Percentiles rank a stretch among this genome's conserved stretches.
Evolutionary conservation across 768 basidiomycete genomes (phyloP).

Genomic region (Leccinum aurantiacum): DNA sequence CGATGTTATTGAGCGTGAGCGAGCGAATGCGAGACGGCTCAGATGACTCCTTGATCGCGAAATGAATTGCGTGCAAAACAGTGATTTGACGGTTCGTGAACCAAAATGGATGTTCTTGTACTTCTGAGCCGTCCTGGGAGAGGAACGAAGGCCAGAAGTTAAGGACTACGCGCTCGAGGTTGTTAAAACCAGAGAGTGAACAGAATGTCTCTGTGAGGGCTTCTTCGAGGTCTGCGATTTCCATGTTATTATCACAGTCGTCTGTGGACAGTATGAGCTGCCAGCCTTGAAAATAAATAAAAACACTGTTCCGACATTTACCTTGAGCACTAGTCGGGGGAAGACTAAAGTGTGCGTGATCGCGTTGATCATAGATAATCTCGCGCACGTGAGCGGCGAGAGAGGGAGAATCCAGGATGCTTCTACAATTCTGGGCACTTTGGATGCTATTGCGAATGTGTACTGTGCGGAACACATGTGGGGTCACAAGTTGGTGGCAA

Average conservation of each 20-base stretch:
- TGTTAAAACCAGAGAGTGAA: not conserved
- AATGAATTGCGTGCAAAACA: conserved; percentile 25
- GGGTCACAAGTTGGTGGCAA: conserved; percentile 27
- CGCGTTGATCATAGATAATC: conserved; percentile 31
- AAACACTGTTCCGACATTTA: not conserved
- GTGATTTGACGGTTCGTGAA: conserved; percentile 30
- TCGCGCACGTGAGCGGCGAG: conserved; percentile 26
- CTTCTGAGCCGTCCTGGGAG: conserved; percentile 23
- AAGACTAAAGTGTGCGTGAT: conserved; percentile 25
- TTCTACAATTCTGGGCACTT: conserved; percentile 27
- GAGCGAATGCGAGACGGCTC: conserved; percentile 22
- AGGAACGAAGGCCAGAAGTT: conserved; percentile 34
- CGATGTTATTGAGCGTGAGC: conserved; percentile 28
- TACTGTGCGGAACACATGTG: conserved; percentile 22
- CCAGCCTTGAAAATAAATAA: no score
- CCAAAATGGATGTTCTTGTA: conserved; percentile 32
- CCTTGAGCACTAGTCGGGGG: conserved; percentile 17
- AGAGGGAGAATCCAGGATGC: conserved; percentile 23
- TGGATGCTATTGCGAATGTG: conserved; percentile 26
- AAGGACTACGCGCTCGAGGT: conserved; percentile 18
- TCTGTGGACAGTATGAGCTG: not conserved
- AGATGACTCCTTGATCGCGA: conserved; percentile 19
- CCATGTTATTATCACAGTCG: not conserved
- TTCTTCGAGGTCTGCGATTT: not conserved
- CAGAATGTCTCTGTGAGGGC: not conserved